Conservation (phyloP, 129 eudicot genomes). For the Artemisia argyi region DNA sequence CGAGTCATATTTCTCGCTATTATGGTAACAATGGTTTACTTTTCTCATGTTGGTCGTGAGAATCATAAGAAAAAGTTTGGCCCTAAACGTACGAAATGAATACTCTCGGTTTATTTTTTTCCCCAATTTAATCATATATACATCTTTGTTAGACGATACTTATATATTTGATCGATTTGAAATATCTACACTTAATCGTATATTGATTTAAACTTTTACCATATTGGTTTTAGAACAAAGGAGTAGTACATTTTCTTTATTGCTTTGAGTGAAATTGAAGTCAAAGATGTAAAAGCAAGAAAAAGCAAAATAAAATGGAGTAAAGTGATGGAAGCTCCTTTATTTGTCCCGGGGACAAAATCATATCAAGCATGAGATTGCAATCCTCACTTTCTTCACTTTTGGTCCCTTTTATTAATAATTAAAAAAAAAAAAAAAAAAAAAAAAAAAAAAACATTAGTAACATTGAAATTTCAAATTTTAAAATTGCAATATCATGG, state of each 20-base stretch:
- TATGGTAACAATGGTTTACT: no score
- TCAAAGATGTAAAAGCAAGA: slow-evolving; percentile 25
- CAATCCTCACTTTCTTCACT: slow-evolving; percentile 18
- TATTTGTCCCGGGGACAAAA: slow-evolving; percentile 34
- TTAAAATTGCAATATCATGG: background rate
- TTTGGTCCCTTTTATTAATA: background rate
- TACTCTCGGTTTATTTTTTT: no score
- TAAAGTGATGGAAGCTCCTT: slow-evolving; percentile 17
- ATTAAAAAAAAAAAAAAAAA: background rate
- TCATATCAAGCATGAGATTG: slow-evolving; percentile 37
- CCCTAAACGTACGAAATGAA: no score
- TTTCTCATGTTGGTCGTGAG: no score
- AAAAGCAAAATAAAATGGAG: slow-evolving; percentile 29
- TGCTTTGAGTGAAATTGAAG: slow-evolving; percentile 31
- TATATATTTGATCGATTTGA: no score
- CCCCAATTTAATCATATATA: no score
- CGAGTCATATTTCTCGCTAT: no score
- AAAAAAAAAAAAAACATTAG: no score
- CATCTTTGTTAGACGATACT: no score
- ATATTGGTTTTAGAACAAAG: background rate
- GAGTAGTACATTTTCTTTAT: background rate
- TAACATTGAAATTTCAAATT: background rate
- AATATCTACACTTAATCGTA: no score
- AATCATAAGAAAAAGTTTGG: no score
- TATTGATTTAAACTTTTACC: no score